A percentile compares a stretch with the other conserved stretches of the same genome.
Conservation (phyloP, 2,329 filamentous ascomycete genomes). For the Colletotrichum sp. region DNA sequence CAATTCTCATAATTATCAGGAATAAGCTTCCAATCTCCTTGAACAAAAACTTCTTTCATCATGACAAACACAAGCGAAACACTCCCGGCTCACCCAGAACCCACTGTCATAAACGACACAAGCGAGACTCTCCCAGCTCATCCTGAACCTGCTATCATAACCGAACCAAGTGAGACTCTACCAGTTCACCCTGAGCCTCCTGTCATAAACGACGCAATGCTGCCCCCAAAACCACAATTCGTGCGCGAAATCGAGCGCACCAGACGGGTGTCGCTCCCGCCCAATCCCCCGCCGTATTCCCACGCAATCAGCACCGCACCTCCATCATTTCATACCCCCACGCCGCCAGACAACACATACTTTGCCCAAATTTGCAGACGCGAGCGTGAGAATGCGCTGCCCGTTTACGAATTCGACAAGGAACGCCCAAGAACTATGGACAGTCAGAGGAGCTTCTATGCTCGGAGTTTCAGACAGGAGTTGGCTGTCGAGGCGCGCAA, state of each 20-base stretch:
- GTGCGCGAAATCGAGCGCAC: constrained; percentile 6
- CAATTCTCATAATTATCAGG: not conserved
- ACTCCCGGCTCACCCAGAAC: not conserved
- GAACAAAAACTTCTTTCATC: not conserved
- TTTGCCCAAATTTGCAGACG: not conserved
- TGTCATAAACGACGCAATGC: not conserved
- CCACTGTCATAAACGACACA: not conserved
- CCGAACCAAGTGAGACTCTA: not conserved
- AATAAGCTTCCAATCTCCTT: not conserved
- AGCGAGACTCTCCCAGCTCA: not conserved
- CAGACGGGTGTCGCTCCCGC: not conserved
- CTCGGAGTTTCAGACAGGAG: not conserved
- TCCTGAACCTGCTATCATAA: not conserved
- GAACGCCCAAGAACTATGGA: not conserved
- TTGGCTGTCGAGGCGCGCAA: not conserved
- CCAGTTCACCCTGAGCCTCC: not conserved
- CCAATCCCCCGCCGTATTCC: not conserved
- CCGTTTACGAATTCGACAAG: not conserved
- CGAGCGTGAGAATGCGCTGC: not conserved
- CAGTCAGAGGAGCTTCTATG: not conserved
- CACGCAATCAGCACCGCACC: not conserved
- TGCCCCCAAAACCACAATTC: constrained; percentile 5
- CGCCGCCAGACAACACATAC: not conserved
- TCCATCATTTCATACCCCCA: not conserved
- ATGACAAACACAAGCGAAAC: not conserved